A percentile compares a stretch with the other conserved stretches of the same genome.
These are phyloP conservation scores for Penicillium sp. DNA, from an alignment of 2,329 filamentous ascomycete species.

Conservation along the genomic window DNA sequence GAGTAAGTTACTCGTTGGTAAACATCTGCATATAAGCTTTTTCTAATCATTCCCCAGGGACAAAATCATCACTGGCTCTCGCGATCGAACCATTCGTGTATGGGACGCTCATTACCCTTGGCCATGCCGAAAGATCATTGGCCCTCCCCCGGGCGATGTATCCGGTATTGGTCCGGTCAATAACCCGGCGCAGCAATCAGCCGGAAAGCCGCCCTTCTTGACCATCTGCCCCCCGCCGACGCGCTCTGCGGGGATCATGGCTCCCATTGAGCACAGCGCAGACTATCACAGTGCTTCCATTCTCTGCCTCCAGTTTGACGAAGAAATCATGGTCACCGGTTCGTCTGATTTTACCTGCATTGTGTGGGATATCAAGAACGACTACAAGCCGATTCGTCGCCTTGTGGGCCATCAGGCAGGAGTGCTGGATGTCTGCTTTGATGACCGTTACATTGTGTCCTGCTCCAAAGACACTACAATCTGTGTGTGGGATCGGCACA, in stretches of 20 bases:
- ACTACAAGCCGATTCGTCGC: conserved; percentile 70
- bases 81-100: conserved; percentile 87
- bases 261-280: conserved; percentile 57
- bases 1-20: no score
- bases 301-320: conserved; percentile 87
- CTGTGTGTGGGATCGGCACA: conserved; percentile 84
- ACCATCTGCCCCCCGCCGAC: conserved; percentile 48
- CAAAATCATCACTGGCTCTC: conserved; percentile 93
- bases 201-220: conserved; percentile 37
- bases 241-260: conserved; percentile 9
- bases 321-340: conserved; percentile 84
- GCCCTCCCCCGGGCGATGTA: conserved; percentile 52
- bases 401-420: conserved; percentile 73
- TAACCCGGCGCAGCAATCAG: conserved; percentile 37
- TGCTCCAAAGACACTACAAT: conserved; percentile 94
- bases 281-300: no score
- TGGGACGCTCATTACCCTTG: conserved; percentile 88
- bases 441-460: conserved; percentile 84
- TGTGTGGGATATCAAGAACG: conserved; percentile 71
- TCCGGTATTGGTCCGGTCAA: conserved; percentile 38
- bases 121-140: conserved; percentile 76
- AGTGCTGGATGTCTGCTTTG: conserved; percentile 87
- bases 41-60: no score
- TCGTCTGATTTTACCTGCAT: conserved; percentile 89
- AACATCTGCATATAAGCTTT: conserved; percentile 28